Evolutionary conservation across 306 rosid species (phyloP), one percentile per base, ranked within the genome.

Genomic region (Citrullus colocynthis): DNA sequence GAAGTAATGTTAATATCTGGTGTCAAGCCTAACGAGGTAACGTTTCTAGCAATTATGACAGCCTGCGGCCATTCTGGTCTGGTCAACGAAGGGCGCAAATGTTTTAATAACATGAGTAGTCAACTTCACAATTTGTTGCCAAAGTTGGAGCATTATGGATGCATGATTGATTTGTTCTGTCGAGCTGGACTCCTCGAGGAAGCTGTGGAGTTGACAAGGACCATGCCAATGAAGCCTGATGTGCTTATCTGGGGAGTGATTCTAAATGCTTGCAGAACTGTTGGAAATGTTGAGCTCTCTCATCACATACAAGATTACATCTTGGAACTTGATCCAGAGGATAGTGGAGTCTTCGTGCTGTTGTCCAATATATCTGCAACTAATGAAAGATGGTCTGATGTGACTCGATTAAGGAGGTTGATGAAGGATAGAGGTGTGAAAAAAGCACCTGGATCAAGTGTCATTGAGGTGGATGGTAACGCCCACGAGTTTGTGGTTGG

Each of bases 171-270:
- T 79, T 81, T 93, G 81, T 85, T 93, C 9, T 91, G 97, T 80
- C 80, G 86, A 81, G 95, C 91, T 48, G 97, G 91, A 84, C 84
- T 88, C 30, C 71, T 89, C 71, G 84, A 54, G 78, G 95, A 91
- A 85, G 97, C 98, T 55, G 81, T 78, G 63, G 86, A 80, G 81
- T 79, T 93, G 85, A 83, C 89, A 85, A 87, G 80, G 76, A 81
- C 84, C 67, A 91, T 93, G 98, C 89, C 92, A 6, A 88, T 91
- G 90, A 81, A 85, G 75, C 98, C 97, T n/a, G 98, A 91, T 86
- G 85, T 82, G 82, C 85, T 83, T 80, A 93, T 91, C 58, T 80
- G 89, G 82, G 97, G 97, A 75, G 87, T 93, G 83, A 86, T 89
- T 75, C 87, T 91, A 75, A 82, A 88, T 20, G 86, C 91, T 70